phyloP scores from a whole-genome alignment of 495 filamentous ascomycete genomes.

The Letharia columbiana region DNA sequence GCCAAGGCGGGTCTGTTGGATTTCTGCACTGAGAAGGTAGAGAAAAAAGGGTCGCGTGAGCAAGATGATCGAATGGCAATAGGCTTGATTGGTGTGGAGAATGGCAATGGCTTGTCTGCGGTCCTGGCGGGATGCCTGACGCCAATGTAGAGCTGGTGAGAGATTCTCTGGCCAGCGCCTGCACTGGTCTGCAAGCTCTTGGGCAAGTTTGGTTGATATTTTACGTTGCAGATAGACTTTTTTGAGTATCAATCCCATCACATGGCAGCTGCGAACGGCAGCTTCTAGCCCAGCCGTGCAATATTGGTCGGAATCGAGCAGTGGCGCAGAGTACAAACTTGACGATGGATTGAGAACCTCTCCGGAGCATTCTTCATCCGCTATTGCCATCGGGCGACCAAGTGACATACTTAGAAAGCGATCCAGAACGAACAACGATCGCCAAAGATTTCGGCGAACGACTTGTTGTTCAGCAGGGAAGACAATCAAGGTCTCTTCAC shows the following conservation, averaged over 20 bases:
- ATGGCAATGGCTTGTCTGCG: constrained; percentile 52
- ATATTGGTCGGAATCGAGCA: constrained; percentile 2
- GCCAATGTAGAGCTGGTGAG: constrained; percentile 39
- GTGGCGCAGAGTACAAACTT: constrained; percentile 18
- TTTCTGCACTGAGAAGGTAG: constrained; percentile 40
- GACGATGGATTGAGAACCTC: constrained; percentile 37
- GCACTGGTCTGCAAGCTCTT: constrained; percentile 53
- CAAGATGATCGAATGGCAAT: constrained; percentile 66
- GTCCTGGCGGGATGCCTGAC: constrained; percentile 39
- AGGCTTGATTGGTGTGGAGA: constrained; percentile 59
- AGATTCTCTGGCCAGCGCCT: constrained; percentile 43
- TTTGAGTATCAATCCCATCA: constrained; percentile 58
- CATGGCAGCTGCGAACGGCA: constrained; percentile 48
- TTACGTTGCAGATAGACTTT: constrained; percentile 62
- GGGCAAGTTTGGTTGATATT: constrained; percentile 56
- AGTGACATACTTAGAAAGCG: constrained; percentile 51
- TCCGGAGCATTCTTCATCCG: constrained; percentile 53
- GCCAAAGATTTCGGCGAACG: constrained; percentile 49
- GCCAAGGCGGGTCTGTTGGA: constrained; percentile 32
- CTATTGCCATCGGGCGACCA: constrained; percentile 51
- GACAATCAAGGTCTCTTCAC: constrained; percentile 50
- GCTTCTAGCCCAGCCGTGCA: constrained; percentile 39
- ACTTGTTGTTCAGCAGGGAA: constrained; percentile 38
- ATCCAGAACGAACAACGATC: constrained; percentile 53
- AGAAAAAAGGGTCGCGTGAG: constrained; percentile 63